phyloP scores from a whole-genome alignment of 305 asterid genomes.

The Plantago coronopus region DNA sequence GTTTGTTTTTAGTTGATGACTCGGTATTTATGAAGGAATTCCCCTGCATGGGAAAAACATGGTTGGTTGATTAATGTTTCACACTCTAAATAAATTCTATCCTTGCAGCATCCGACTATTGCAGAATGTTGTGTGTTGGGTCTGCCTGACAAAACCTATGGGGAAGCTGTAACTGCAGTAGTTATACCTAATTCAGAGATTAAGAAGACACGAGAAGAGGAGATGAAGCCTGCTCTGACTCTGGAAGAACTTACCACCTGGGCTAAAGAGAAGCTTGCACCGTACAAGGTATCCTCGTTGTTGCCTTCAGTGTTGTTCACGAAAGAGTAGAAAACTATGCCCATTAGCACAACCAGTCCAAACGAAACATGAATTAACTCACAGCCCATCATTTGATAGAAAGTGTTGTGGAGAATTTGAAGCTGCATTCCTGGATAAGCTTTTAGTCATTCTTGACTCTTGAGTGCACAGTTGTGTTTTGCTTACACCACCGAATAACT shows the following conservation, averaged over 20 bases:
- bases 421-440: too few species aligned
- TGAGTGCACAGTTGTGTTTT: neutral
- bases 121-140: conserved; percentile 95
- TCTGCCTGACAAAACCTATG: conserved; percentile 82
- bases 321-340: too few species aligned
- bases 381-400: neutral
- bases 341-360: too few species aligned
- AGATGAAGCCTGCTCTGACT: conserved; percentile 67
- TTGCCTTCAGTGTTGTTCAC: neutral
- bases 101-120: conserved; percentile 69
- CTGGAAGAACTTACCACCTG: conserved; percentile 68
- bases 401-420: too few species aligned
- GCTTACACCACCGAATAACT: neutral
- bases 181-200: conserved; percentile 62
- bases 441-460: too few species aligned
- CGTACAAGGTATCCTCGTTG: conserved; percentile 66
- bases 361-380: neutral
- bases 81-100: conserved; percentile 13
- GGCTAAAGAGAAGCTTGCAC: conserved; percentile 96
- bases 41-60: too few species aligned
- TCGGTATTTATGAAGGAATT: neutral
- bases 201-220: conserved; percentile 53
- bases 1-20: conserved; percentile 34
- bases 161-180: conserved; percentile 80
- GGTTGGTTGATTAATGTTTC: conserved; percentile 1